Conservation (phyloP, 2,329 filamentous ascomycete genomes). For the Alternaria arborescens region DNA sequence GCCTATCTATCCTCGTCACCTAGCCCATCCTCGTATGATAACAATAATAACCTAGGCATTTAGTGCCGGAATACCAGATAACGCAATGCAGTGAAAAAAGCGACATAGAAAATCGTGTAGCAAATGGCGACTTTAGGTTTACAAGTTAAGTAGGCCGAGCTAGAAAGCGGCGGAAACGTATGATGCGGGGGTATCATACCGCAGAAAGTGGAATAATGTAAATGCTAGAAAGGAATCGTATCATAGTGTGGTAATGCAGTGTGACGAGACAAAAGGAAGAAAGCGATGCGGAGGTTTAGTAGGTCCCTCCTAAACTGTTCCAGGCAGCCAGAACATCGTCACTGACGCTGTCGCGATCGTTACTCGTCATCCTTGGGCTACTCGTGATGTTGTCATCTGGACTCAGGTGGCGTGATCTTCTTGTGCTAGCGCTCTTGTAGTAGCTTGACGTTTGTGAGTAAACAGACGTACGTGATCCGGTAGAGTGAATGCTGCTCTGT, state of each 20-base stretch:
- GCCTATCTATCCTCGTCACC: neutral
- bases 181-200: conserved; percentile 3
- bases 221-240: neutral
- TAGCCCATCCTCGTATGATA: neutral
- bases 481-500: conserved; percentile 35
- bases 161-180: neutral
- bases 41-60: neutral
- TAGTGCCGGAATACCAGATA: neutral
- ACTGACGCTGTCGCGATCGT: conserved; percentile 50
- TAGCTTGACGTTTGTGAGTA: conserved; percentile 23
- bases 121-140: conserved; percentile 1
- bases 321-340: conserved; percentile 59
- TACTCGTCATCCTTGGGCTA: conserved; percentile 20
- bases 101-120: conserved; percentile 1
- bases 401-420: conserved; percentile 27
- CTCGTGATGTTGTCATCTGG: conserved; percentile 38
- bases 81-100: neutral
- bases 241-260: neutral
- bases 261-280: neutral
- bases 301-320: conserved; percentile 56
- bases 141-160: conserved; percentile 2
- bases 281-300: conserved; percentile 12
- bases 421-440: conserved; percentile 19
- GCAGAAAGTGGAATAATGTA: neutral
- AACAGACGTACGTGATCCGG: conserved; percentile 20